Base-by-base conservation (phyloP, 2,329 filamentous ascomycete genomes). In the Talaromyces sp. region DNA sequence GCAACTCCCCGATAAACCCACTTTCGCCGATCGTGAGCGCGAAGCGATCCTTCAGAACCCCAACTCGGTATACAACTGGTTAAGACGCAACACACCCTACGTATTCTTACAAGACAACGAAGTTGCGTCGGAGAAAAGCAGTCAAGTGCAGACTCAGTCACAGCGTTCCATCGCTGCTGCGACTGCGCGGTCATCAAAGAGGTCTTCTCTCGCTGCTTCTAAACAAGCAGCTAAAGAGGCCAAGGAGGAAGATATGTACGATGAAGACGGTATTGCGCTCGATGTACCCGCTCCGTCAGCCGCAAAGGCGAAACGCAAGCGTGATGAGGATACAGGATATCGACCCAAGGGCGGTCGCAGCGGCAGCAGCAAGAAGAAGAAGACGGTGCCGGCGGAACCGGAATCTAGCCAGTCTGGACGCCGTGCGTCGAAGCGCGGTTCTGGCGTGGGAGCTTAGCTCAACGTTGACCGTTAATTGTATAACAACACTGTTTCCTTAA, bases 1-100 rank as follows among this genome's bases (percentile, higher is more conserved):
- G 62, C 73, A 69, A 35, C 69, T 71, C 14, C 72, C 75, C 1
- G 73, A 76, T 31, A 73, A 73, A 48, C 71, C 72, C 8, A 70
- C 71, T 4, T 80, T 86, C 59, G 75, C 82, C 48, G 82, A 86
- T 61, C 76, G 78, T 64, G 83, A 80, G 76, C 82, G 77, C 72
- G 83, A 84, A 62, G 73, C 83, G 57, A 81, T 83, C 31, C 76
- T 92, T 25, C 85, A 85, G 58, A 98, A 98, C 73, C 92, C 93
- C 0, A 90, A 92, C 46, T 96, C 91, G 64, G 93, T 96, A 2
- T 96, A 96, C 79, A 97, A 96, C 75, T 99, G 95, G 95, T 84
- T 99, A 12, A 86, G 91, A 66, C 88, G 91, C 72, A 84, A 96
- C 75, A 88, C 91, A 64, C 90, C 92, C 2, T 88, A 93, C 74